phyloP scores from a whole-genome alignment of 257 asterid species.

The Hygrophila difformis region DNA sequence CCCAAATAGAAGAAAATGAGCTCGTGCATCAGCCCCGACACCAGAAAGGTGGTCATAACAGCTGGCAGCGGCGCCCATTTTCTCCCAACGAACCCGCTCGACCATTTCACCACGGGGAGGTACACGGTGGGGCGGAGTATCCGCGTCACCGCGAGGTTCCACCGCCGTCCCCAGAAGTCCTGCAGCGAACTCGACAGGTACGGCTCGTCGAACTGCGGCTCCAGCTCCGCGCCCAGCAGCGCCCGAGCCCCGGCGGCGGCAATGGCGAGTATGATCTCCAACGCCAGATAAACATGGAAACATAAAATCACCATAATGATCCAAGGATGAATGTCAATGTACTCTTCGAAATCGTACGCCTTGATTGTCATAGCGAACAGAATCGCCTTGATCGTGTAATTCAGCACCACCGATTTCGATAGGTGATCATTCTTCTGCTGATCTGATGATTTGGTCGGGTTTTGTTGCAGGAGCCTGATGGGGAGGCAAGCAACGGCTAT shows the following conservation, averaged over 20 bases:
- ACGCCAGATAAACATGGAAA: neutral
- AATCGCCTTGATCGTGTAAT: neutral
- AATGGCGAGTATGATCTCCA: neutral
- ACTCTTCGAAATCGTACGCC: neutral
- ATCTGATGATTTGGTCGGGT: too few relatives aligned
- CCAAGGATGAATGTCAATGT: neutral
- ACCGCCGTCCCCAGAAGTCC: neutral
- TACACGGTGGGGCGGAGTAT: neutral
- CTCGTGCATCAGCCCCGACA: constrained; percentile 41
- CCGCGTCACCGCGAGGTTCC: neutral
- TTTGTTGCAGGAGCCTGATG: neutral
- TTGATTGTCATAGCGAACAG: neutral
- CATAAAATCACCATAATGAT: neutral
- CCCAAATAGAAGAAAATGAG: constrained; percentile 23
- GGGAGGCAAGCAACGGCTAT: neutral
- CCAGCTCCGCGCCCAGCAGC: neutral
- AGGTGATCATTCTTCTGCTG: neutral
- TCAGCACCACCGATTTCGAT: neutral
- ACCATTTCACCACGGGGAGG: neutral
- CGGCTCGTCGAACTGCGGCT: constrained; percentile 14
- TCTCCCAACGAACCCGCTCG: too few relatives aligned
- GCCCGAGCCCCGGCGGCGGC: neutral
- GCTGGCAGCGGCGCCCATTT: constrained; percentile 22
- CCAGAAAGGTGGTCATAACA: constrained; percentile 23
- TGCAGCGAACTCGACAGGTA: constrained; percentile 5